Base-by-base conservation (phyloP, 2,329 filamentous ascomycete genomes). In the Teratosphaeria viscida region DNA sequence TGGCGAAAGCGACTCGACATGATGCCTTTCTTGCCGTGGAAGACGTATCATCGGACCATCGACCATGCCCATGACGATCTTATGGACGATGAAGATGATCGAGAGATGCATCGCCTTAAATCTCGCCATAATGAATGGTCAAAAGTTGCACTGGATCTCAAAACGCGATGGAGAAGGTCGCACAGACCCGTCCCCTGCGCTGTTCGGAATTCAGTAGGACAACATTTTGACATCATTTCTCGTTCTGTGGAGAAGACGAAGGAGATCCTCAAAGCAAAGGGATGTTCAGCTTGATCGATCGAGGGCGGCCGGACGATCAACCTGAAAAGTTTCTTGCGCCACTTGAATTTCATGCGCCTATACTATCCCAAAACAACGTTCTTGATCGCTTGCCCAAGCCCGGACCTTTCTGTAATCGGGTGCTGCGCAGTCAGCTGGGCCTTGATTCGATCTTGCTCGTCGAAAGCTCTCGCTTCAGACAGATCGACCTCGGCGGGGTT, bases 401-500 rank as follows among this genome's bases (percentile, higher is more conserved):
- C 37, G 16, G 16, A 5, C 12, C 37, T 43, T 43, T 43, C 16
- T 5, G 12, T 43, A 4, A 5, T n/a, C 7, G 37, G 5, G 5
- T 43, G 12, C 16, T 43, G 37, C 16, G 37, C 37, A 14, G 37
- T n/a, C 16, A 43, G 6, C 11, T 43, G 12, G 10, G 37, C 37
- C 37, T 43, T 14, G 37, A 43, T 43, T 5, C 37, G 37, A 43
- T 64, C 63, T 19, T 57, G 32, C 43, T 63, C 62, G 47, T 63
- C 62, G 56, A 63, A 63, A 53, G 57, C 59, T 26, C 59, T 62
- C 12, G 62, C 62, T 52, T 63, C 60, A 14, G 57, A 60, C 23
- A 62, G 61, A 53, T 63, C 62, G 8, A 63, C 62, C 34, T 62
- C 58, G 5, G 39, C 47, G 35, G 60, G 60, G 35, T 63, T 62